Evolutionary conservation across 2,329 filamentous ascomycete genomes (phyloP).

Genomic region (Coniochaeta hoffmannii): DNA sequence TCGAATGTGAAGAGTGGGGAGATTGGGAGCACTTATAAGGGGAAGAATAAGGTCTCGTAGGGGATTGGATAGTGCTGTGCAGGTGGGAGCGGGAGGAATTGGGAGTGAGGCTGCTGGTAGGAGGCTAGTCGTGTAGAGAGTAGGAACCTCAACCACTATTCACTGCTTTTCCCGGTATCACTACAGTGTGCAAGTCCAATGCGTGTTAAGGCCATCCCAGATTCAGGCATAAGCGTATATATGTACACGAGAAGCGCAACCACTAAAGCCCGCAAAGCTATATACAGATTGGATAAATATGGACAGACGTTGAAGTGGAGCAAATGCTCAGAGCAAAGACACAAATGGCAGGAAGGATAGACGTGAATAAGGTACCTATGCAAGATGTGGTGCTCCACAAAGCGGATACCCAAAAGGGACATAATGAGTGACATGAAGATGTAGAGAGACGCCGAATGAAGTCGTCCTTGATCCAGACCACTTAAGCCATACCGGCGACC

Average conservation of each 20-base stretch:
- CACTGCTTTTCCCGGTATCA: too few relatives aligned
- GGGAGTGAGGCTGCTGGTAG: too few relatives aligned
- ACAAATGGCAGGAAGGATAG: background rate
- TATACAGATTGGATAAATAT: background rate
- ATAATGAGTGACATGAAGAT: background rate
- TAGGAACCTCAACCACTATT: too few relatives aligned
- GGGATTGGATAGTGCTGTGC: background rate
- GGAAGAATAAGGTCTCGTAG: background rate
- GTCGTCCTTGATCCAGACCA: background rate
- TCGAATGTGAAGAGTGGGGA: conserved; percentile 46
- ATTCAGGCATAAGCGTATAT: background rate
- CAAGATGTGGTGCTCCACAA: background rate
- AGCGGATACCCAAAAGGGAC: too few relatives aligned
- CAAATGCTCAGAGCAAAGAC: background rate
- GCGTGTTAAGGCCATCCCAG: too few relatives aligned
- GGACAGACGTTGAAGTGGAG: background rate
- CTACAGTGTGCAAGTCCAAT: too few relatives aligned
- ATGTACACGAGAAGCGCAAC: background rate
- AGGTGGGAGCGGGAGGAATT: background rate
- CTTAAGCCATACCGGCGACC: conserved; percentile 5
- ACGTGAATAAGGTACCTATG: background rate
- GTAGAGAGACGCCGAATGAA: background rate
- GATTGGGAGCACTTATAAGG: conserved; percentile 36
- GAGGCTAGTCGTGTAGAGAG: too few relatives aligned
- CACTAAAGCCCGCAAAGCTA: background rate